Conservation (phyloP, 257 asterid species). For the Rhazya stricta region DNA sequence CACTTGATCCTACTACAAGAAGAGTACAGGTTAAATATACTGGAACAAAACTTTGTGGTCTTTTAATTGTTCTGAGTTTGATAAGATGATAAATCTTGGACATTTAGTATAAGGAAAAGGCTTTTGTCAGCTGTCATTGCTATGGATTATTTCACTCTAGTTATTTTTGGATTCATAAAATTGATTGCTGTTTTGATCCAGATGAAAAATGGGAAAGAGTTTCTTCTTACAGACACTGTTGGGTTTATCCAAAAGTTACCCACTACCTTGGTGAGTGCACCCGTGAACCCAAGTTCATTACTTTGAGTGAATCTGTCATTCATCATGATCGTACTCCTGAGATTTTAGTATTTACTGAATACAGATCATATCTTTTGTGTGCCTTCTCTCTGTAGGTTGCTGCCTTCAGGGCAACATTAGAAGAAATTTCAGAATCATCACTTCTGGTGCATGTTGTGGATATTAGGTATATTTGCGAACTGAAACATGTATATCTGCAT, state of each 20-base stretch:
- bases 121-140: not conserved
- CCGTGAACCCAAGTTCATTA: conserved; percentile 9
- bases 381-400: conserved; percentile 56
- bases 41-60: not conserved
- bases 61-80: not conserved
- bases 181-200: conserved; percentile 27
- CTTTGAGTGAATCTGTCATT: conserved; percentile 5
- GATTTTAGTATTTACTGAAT: conserved; percentile 11
- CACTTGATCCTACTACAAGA: conserved; percentile 98
- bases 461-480: conserved; percentile 54
- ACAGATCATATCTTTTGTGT: conserved; percentile 5
- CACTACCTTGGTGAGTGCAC: conserved; percentile 66
- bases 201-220: conserved; percentile 91
- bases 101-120: not conserved
- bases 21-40: conserved; percentile 66
- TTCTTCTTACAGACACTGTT: conserved; percentile 92
- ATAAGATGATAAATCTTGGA: not conserved
- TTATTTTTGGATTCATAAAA: conserved; percentile 13
- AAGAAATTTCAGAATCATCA: conserved; percentile 88
- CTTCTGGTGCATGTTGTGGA: conserved; percentile 95
- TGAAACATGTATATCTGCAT: not conserved
- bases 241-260: conserved; percentile 97
- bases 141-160: not conserved
- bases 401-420: conserved; percentile 97
- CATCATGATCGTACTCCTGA: conserved; percentile 5